phyloP scores from a whole-genome alignment of 805 yeast genomes.

The Isabelozyma pseudorhagii region DNA sequence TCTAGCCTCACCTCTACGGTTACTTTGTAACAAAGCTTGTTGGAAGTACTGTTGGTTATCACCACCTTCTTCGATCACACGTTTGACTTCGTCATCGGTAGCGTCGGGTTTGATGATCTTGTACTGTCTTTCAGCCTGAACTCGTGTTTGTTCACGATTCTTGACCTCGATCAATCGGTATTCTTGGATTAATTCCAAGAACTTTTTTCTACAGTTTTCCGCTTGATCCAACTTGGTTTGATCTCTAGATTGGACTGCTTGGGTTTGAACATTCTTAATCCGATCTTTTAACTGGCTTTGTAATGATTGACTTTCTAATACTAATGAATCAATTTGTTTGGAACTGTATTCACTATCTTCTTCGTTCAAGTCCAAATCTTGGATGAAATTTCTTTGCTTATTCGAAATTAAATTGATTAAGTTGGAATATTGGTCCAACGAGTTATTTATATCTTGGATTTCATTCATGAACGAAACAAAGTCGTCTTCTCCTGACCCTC shows the following conservation, averaged over 20 bases:
- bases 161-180: conserved; percentile 84
- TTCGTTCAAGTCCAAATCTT: conserved; percentile 38
- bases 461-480: conserved; percentile 45
- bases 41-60: conserved; percentile 91
- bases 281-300: conserved; percentile 72
- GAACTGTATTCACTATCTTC: conserved; percentile 55
- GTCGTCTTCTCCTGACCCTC: conserved; percentile 32
- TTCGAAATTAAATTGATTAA: conserved; percentile 36
- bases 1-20: conserved; percentile 92
- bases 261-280: conserved; percentile 73
- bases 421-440: conserved; percentile 38
- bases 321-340: conserved; percentile 72
- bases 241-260: conserved; percentile 57
- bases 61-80: conserved; percentile 73
- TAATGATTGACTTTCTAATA: conserved; percentile 73
- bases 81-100: conserved; percentile 76
- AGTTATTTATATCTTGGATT: conserved; percentile 41
- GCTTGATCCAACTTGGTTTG: conserved; percentile 86
- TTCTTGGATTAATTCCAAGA: conserved; percentile 81
- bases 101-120: conserved; percentile 86
- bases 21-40: conserved; percentile 82
- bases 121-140: conserved; percentile 90
- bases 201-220: conserved; percentile 79
- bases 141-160: conserved; percentile 78
- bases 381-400: conserved; percentile 39